Percentiles rank a stretch among this genome's conserved stretches.
phyloP scores from a whole-genome alignment of 768 basidiomycete genomes.

The Termitomyces sp. region DNA sequence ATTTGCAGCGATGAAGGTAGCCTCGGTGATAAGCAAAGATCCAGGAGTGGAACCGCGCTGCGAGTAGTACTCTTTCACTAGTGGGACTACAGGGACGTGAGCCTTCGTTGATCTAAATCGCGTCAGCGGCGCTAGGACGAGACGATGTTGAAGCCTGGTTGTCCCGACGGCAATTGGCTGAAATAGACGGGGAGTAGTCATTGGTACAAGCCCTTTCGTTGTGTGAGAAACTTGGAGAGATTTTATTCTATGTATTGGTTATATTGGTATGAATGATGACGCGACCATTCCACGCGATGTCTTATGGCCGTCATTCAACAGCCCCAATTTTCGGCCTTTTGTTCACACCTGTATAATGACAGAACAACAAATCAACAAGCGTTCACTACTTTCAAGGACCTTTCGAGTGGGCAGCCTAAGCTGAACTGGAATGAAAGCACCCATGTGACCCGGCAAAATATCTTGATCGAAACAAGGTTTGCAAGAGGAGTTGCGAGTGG shows the following conservation, averaged over 20 bases:
- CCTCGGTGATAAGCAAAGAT: slow-evolving; percentile 42
- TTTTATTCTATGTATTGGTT: neutral
- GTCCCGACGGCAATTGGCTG: slow-evolving; percentile 33
- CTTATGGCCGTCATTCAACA: too few relatives aligned
- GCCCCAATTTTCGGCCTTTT: too few relatives aligned
- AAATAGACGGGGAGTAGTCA: slow-evolving; percentile 26
- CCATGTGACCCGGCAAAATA: too few relatives aligned
- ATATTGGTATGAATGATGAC: neutral
- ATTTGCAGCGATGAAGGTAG: slow-evolving; percentile 36
- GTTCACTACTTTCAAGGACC: too few relatives aligned
- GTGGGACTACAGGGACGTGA: slow-evolving; percentile 22
- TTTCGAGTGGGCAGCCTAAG: too few relatives aligned
- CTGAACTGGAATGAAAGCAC: too few relatives aligned
- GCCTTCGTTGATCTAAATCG: slow-evolving; percentile 10
- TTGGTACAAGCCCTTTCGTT: neutral
- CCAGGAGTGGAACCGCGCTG: slow-evolving; percentile 32
- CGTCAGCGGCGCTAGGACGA: slow-evolving; percentile 34
- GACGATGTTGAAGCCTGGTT: slow-evolving; percentile 33
- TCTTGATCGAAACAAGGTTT: too few relatives aligned
- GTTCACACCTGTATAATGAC: too few relatives aligned
- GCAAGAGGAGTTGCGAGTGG: too few relatives aligned
- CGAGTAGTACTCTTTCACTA: slow-evolving; percentile 30
- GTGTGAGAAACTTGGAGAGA: neutral
- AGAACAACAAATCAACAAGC: too few relatives aligned
- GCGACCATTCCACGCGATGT: neutral